These are phyloP conservation scores for Neoboletus magnificus DNA, from an alignment of 768 basidiomycete species.

Conservation along the genomic window DNA sequence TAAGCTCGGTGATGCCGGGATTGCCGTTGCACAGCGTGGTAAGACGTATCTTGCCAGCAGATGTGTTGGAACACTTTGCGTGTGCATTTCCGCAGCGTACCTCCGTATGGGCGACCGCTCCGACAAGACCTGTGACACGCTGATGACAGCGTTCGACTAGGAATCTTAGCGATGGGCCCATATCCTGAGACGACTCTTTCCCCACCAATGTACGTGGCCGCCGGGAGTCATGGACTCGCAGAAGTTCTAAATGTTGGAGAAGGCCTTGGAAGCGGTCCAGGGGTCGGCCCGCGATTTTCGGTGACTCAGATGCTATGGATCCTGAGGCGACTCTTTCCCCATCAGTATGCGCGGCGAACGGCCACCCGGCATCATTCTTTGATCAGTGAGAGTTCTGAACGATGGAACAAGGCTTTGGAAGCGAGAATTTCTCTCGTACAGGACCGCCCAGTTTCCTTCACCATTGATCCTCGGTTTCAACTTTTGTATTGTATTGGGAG, in stretches of 20 bases:
- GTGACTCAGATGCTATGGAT: background rate
- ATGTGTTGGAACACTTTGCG: background rate
- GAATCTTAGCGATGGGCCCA: background rate
- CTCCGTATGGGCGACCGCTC: background rate
- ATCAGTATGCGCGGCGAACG: background rate
- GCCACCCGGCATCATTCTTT: background rate
- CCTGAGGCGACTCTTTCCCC: background rate
- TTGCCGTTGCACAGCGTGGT: too few relatives aligned
- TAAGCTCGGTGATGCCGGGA: too few relatives aligned
- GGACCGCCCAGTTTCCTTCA: too few relatives aligned
- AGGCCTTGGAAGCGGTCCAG: background rate
- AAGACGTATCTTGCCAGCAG: background rate
- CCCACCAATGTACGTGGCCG: background rate
- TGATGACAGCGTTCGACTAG: background rate
- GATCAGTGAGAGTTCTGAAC: too few relatives aligned
- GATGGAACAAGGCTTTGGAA: background rate
- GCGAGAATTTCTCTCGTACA: too few relatives aligned
- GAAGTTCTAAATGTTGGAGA: background rate
- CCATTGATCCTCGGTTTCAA: too few relatives aligned
- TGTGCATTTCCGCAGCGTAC: background rate
- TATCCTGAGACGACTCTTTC: background rate
- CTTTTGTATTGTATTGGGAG: too few relatives aligned
- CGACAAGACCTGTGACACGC: background rate
- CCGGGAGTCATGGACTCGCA: background rate
- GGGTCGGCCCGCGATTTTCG: too few relatives aligned